Evolutionary conservation across 805 yeast genomes (phyloP), one percentile per base, ranked within the genome.

Genomic region (Nakazawaea molendinolei): DNA sequence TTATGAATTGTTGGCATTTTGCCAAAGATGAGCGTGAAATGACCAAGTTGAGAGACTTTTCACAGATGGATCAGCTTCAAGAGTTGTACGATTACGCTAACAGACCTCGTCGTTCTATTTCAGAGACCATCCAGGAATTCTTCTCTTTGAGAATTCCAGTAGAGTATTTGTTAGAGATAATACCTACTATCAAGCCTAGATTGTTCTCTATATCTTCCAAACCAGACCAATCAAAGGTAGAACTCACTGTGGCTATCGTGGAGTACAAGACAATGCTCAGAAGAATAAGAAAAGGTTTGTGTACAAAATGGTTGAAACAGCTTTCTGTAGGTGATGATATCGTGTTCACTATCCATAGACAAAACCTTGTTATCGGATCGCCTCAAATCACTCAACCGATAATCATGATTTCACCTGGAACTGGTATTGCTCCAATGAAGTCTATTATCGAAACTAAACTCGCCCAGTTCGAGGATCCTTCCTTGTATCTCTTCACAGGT

Each of bases 371-470:
- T 27, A 59, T 70, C 10, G 42, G 27, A 10, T 39, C 29, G 53
- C 20, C 44, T 3, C 7, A 7, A 4, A 28, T 33, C 2, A 43
- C 51, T 4, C 52, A 42, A 3, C 83, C 95, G 0, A 58, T 83
- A 18, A 59, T 92, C 3, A 63, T 90, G 71, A 68, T 90, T 4
- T 81, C 90, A 2, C 95, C 98, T 0, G 99, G 98, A 3, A 94
- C 97, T 0, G 99, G 99, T 2, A 66, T 92, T 8, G 98, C 99
- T 0, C 98, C 98, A 2, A 76, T 90, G 71, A 74, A 86, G 49
- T 71, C 85, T 1, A 50, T 89, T 27, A 67, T 90, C 10, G 73
- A 73, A 28, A 49, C 63, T 1, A 47, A 55, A 3, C 40, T 55
- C 14, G 24, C 44, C 4, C 45, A 47, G 5, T 27, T 38, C 7